Evolutionary conservation across 1,284 basidiomycete species (phyloP).

Genomic region (Malassezia arunalokei): DNA sequence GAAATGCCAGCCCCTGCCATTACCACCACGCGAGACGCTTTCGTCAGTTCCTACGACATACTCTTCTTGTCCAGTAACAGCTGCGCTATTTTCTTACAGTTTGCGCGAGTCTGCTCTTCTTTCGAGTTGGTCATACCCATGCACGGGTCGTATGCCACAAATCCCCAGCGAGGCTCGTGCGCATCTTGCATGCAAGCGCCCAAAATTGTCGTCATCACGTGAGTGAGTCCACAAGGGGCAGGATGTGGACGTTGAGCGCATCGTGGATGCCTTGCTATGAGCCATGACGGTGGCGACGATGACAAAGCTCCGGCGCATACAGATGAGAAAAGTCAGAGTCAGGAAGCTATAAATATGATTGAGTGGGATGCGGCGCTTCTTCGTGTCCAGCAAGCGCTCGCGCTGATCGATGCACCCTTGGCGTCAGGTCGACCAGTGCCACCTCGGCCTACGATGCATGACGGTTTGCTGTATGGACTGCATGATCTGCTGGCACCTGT

Average conservation of each 20-base stretch:
- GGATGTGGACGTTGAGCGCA: no score
- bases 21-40: constrained; percentile 45
- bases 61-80: not conserved
- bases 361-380: not conserved
- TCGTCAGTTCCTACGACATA: not conserved
- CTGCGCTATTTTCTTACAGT: not conserved
- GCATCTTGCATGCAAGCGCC: not conserved
- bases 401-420: not conserved
- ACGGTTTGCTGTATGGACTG: constrained; percentile 9
- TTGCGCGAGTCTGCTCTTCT: not conserved
- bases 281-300: no score
- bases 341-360: not conserved
- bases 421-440: not conserved
- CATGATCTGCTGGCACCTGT: constrained; percentile 7
- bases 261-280: no score
- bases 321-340: not conserved
- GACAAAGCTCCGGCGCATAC: no score
- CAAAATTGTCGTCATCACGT: no score
- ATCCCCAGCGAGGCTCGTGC: not conserved
- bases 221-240: no score
- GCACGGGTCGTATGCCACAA: not conserved
- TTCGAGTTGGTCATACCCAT: not conserved
- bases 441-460: not conserved
- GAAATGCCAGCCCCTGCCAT: constrained; percentile 52
- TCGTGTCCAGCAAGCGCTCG: constrained; percentile 6